Evolutionary conservation across 257 asterid species (phyloP), one percentile per base, ranked within the genome.

Genomic region (Salvia rosmarinus): DNA sequence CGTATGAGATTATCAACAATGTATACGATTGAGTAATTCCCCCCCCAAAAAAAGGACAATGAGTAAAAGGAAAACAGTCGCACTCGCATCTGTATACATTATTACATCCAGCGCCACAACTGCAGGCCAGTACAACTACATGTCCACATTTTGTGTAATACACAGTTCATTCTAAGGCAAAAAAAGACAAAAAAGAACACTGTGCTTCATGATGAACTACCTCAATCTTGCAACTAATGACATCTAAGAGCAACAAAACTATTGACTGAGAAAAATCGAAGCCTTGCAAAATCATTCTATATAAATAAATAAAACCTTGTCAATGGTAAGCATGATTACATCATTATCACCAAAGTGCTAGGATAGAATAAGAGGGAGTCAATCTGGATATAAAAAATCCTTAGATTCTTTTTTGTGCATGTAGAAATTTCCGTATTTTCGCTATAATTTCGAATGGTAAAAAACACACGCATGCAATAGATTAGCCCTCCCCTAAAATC

Each of bases 401-500:
- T n/a, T n/a, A n/a, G n/a, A n/a, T n/a, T n/a, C n/a, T n/a, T n/a
- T n/a, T n/a, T n/a, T n/a, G n/a, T n/a, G n/a, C n/a, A n/a, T n/a
- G n/a, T n/a, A n/a, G n/a, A n/a, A n/a, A n/a, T n/a, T 20, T 65
- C 7, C 28, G 19, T 10, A 12, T 25, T 56, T 73, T 9, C 55
- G 23, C 51, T 40, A 16, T 32, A 54, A 9, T 64, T 35, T 65
- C 49, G n/a, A 19, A 55, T 54, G n/a, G 72, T 4, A 54, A 64
- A 35, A 34, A n/a, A n/a, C 9, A 10, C 64, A 32, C 3, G 51
- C 28, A 69, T 17, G 20, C 16, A 60, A 17, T 58, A 10, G 59
- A 7, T 57, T 44, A 62, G 8, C 66, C 21, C 19, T 28, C 50
- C 47, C 73, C 80, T 17, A 49, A 68, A 60, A 49, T 54, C 42